A percentile compares a stretch with the other conserved stretches of the same genome.
These are phyloP conservation scores for Pulveroboletus sp. DNA, from an alignment of 768 basidiomycete species.

Conservation along the genomic window DNA sequence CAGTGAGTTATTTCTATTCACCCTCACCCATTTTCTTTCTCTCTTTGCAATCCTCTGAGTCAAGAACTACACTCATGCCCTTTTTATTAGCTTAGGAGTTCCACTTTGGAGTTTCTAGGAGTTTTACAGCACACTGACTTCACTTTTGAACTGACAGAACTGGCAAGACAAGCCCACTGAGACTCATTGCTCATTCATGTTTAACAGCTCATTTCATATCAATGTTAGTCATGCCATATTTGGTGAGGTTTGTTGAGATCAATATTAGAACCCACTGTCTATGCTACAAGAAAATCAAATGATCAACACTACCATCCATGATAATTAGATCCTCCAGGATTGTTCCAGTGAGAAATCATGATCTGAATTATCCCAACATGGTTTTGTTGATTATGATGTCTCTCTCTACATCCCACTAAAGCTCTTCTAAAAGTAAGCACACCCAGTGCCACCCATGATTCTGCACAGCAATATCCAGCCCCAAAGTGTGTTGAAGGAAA, in stretches of 20 bases:
- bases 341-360: constrained; percentile 4
- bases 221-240: constrained; percentile 14
- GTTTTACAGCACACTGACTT: too few relatives aligned
- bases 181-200: constrained; percentile 5
- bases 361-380: too few relatives aligned
- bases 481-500: constrained; percentile 24
- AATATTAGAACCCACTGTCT: constrained; percentile 6
- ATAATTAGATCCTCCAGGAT: constrained; percentile 18
- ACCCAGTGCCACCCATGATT: constrained; percentile 18
- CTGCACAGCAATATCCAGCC: constrained; percentile 17
- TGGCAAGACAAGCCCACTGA: too few relatives aligned
- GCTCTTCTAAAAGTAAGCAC: constrained; percentile 15
- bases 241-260: constrained; percentile 16
- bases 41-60: too few relatives aligned
- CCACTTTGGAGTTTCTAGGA: too few relatives aligned
- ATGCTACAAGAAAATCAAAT: constrained; percentile 17
- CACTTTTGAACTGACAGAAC: too few relatives aligned
- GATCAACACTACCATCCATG: constrained; percentile 15
- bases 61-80: too few relatives aligned
- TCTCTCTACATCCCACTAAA: constrained; percentile 10
- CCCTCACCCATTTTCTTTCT: too few relatives aligned
- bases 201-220: constrained; percentile 14
- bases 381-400: neutral
- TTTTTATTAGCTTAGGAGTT: too few relatives aligned
- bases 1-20: too few relatives aligned